Conservation (phyloP, 345 rosid species). For the Anastatica hierochuntica region DNA sequence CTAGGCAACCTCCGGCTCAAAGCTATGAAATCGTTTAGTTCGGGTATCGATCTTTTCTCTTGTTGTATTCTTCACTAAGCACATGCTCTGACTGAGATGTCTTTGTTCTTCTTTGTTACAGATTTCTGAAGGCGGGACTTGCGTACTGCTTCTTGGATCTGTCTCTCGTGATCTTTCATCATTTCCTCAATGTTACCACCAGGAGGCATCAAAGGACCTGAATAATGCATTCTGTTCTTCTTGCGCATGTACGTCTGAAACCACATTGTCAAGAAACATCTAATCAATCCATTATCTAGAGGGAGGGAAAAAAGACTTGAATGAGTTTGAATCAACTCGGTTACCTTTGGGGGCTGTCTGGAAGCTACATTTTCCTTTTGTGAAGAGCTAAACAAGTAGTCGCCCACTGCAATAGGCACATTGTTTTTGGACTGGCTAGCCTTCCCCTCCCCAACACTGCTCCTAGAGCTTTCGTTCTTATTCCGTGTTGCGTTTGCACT, state of each 20-base stretch:
- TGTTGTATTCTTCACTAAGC: conserved; percentile 16
- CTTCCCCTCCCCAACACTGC: conserved; percentile 26
- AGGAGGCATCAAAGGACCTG: conserved; percentile 89
- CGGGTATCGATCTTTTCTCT: background rate
- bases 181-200: conserved; percentile 83
- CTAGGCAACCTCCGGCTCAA: background rate
- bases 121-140: conserved; percentile 60
- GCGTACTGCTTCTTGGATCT: conserved; percentile 83
- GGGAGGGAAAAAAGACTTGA: background rate
- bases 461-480: conserved; percentile 22
- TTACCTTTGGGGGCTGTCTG: conserved; percentile 37
- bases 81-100: conserved; percentile 17
- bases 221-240: conserved; percentile 71
- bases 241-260: conserved; percentile 49
- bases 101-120: conserved; percentile 33
- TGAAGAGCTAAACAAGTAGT: conserved; percentile 24
- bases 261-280: background rate
- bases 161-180: conserved; percentile 86
- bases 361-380: conserved; percentile 18
- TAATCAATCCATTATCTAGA: background rate
- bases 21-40: background rate
- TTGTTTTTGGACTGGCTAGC: conserved; percentile 23
- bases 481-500: conserved; percentile 18
- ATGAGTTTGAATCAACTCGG: background rate
- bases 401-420: conserved; percentile 23